These are phyloP conservation scores for Quercus dentata DNA, from an alignment of 306 rosid species.

Conservation along the genomic window DNA sequence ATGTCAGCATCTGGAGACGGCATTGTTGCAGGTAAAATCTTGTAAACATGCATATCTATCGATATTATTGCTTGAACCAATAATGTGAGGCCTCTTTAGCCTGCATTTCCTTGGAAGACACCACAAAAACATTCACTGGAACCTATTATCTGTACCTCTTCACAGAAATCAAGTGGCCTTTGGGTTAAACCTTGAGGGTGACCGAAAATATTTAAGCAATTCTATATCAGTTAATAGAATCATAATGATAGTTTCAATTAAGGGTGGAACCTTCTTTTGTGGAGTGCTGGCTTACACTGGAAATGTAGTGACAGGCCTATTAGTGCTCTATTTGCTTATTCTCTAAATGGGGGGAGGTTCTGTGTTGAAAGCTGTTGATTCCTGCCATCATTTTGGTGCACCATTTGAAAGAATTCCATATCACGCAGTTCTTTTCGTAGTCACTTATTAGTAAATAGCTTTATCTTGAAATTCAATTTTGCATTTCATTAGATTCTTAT, in stretches of 20 bases:
- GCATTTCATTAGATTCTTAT: background rate
- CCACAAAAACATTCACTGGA: conserved; percentile 3
- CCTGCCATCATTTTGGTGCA: background rate
- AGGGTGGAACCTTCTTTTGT: background rate
- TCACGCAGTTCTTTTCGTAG: background rate
- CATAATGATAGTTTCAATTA: too few relatives aligned
- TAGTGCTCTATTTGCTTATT: background rate
- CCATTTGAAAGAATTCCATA: background rate
- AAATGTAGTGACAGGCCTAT: conserved; percentile 2
- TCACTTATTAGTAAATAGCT: background rate
- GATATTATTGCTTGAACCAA: background rate
- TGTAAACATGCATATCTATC: conserved; percentile 1
- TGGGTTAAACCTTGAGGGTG: background rate
- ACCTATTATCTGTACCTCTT: conserved; percentile 4
- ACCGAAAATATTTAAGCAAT: background rate
- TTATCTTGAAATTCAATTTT: background rate
- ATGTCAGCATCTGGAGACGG: conserved; percentile 98
- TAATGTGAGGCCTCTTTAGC: background rate
- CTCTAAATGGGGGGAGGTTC: background rate
- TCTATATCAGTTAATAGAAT: too few relatives aligned
- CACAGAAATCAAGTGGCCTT: background rate
- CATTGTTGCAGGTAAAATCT: conserved; percentile 75
- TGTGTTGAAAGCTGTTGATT: conserved; percentile 16
- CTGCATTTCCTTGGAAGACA: conserved; percentile 4
- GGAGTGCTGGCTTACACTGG: background rate